Evolutionary conservation across 306 rosid genomes (phyloP).

Genomic region (Arachis hypogaea): DNA sequence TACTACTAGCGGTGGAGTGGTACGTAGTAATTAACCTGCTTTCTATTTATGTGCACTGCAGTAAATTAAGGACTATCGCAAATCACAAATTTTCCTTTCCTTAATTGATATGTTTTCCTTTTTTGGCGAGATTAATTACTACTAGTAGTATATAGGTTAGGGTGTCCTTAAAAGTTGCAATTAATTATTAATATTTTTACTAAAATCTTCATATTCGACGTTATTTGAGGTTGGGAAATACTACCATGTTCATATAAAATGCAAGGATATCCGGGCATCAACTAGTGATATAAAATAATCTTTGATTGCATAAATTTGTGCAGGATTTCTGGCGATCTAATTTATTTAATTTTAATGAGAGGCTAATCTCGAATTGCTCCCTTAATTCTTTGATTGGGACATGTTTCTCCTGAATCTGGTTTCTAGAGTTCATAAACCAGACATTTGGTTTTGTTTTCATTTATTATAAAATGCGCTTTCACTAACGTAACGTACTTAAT

Average conservation of each 20-base stretch:
- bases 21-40: neutral
- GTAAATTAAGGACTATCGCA: neutral
- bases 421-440: constrained; percentile 34
- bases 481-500: constrained; percentile 4
- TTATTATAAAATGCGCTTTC: neutral
- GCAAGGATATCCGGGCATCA: neutral
- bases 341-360: constrained; percentile 27
- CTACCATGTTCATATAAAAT: neutral
- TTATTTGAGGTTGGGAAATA: neutral
- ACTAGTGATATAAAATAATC: neutral
- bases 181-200: neutral
- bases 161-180: no score
- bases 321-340: constrained; percentile 48
- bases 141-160: no score
- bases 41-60: neutral
- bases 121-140: no score
- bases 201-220: neutral
- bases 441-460: neutral
- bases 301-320: constrained; percentile 34
- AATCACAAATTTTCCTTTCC: no score
- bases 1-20: neutral
- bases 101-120: no score
- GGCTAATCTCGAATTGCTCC: constrained; percentile 33
- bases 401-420: constrained; percentile 34
- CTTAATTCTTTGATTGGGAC: constrained; percentile 2